phyloP scores from a whole-genome alignment of 257 asterid species.

The Ehretia macrophylla region DNA sequence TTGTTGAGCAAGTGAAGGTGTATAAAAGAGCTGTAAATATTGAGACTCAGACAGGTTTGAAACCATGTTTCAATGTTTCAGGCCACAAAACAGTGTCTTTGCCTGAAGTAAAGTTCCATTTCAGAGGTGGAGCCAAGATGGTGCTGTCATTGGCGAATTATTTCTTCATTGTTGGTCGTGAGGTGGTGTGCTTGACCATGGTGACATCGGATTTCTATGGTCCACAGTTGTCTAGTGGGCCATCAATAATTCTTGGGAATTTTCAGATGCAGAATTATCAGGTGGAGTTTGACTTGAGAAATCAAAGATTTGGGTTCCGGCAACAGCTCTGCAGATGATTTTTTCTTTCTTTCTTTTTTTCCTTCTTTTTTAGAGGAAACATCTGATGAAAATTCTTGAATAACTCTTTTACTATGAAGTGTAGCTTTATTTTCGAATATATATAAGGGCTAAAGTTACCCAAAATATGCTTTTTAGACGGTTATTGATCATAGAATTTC shows the following conservation, averaged over 20 bases:
- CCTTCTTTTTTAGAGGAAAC: background rate
- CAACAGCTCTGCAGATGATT: conserved; percentile 45
- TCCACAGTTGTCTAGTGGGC: conserved; percentile 42
- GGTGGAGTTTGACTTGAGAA: conserved; percentile 75
- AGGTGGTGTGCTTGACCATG: conserved; percentile 49
- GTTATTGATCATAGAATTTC: too few relatives aligned
- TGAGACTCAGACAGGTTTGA: conserved; percentile 51
- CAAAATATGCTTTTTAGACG: too few relatives aligned
- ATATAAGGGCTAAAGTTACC: too few relatives aligned
- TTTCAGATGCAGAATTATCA: conserved; percentile 75
- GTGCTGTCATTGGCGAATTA: conserved; percentile 62
- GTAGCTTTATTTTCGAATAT: background rate
- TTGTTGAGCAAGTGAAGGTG: conserved; percentile 39
- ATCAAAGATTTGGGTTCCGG: conserved; percentile 68
- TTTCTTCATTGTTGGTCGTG: conserved; percentile 40
- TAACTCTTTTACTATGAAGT: background rate
- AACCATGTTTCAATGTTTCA: conserved; percentile 67
- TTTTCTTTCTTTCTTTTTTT: background rate
- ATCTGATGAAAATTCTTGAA: background rate
- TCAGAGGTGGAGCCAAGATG: conserved; percentile 79
- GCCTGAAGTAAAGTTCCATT: conserved; percentile 64
- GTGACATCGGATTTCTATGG: conserved; percentile 45
- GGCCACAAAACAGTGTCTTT: conserved; percentile 28
- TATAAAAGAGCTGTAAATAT: conserved; percentile 40
- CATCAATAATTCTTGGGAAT: conserved; percentile 75